These are phyloP conservation scores for Durusdinium trenchii DNA, from an alignment of 73 alveolate genomes.

Conservation along the genomic window DNA sequence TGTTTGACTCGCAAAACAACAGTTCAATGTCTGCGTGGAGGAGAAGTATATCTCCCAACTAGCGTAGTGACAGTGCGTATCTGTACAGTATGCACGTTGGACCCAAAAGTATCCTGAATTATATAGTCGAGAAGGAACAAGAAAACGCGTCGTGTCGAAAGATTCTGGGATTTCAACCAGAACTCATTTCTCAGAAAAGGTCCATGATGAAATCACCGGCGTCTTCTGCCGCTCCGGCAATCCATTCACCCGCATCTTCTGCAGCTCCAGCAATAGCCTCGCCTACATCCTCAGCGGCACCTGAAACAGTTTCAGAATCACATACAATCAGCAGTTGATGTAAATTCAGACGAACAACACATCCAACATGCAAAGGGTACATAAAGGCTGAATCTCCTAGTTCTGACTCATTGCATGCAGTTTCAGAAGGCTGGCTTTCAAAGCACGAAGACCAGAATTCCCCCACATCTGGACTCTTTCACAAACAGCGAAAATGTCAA, in stretches of 20 bases:
- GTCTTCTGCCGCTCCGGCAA: conserved; percentile 25
- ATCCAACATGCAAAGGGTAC: too few relatives aligned
- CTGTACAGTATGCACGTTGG: conserved; percentile 1
- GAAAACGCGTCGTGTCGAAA: too few relatives aligned
- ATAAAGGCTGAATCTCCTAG: background rate
- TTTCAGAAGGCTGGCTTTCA: too few relatives aligned
- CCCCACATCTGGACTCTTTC: background rate
- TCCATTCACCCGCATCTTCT: conserved; percentile 29
- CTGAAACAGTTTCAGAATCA: background rate
- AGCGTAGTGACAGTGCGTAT: conserved; percentile 45
- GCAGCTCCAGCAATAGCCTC: conserved; percentile 28
- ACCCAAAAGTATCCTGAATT: background rate
- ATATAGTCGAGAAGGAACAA: background rate
- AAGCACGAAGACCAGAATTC: background rate
- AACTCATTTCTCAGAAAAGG: conserved; percentile 29
- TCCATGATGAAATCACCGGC: conserved; percentile 30
- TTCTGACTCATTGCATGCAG: background rate
- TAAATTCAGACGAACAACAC: too few relatives aligned
- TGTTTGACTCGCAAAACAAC: background rate
- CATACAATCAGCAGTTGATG: too few relatives aligned
- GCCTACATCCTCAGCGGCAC: conserved; percentile 31
- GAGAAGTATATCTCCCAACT: too few relatives aligned
- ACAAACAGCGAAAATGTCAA: background rate
- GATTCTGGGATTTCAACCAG: too few relatives aligned
- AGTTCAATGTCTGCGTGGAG: too few relatives aligned